These are phyloP conservation scores for Mycena sp. DNA, from an alignment of 1,284 basidiomycete genomes.

Conservation along the genomic window DNA sequence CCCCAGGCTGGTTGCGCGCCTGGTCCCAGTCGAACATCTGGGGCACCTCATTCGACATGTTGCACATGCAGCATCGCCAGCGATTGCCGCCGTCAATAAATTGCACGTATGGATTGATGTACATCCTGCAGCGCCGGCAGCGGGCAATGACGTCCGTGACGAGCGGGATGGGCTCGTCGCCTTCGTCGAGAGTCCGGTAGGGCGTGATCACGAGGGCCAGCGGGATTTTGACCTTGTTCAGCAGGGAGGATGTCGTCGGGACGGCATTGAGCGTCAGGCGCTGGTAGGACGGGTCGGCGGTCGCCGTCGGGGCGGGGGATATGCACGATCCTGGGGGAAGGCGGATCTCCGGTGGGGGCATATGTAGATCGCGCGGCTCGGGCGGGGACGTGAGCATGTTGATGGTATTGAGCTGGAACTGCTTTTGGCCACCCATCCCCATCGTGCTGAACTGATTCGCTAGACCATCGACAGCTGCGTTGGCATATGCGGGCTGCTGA, in stretches of 20 bases:
- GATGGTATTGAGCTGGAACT: slow-evolving; percentile 80
- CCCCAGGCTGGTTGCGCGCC: slow-evolving; percentile 91
- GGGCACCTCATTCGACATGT: slow-evolving; percentile 98
- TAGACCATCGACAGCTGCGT: slow-evolving; percentile 68
- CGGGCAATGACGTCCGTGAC: slow-evolving; percentile 97
- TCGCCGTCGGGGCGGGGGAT: slow-evolving; percentile 82
- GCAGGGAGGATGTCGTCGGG: slow-evolving; percentile 91
- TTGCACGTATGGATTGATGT: slow-evolving; percentile 99
- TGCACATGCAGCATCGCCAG: slow-evolving; percentile 99
- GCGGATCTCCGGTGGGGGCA: slow-evolving; percentile 88
- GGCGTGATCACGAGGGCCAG: slow-evolving; percentile 93
- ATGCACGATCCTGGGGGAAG: slow-evolving; percentile 87
- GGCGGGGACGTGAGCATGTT: slow-evolving; percentile 92
- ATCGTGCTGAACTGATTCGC: slow-evolving; percentile 90
- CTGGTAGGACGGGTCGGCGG: slow-evolving; percentile 93
- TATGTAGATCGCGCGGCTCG: slow-evolving; percentile 85
- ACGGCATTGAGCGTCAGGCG: slow-evolving; percentile 93
- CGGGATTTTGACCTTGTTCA: slow-evolving; percentile 95
- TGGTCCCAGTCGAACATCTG: slow-evolving; percentile 99
- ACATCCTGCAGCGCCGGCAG: slow-evolving; percentile 96
- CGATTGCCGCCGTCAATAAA: slow-evolving; percentile 98
- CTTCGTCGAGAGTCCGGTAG: slow-evolving; percentile 84
- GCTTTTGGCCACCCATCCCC: slow-evolving; percentile 78
- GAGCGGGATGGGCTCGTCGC: slow-evolving; percentile 85
- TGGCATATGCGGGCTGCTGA: slow-evolving; percentile 57